Evolutionary conservation across 805 yeast genomes (phyloP).

Genomic region (Sugiyamaella boreocaroliniensis): DNA sequence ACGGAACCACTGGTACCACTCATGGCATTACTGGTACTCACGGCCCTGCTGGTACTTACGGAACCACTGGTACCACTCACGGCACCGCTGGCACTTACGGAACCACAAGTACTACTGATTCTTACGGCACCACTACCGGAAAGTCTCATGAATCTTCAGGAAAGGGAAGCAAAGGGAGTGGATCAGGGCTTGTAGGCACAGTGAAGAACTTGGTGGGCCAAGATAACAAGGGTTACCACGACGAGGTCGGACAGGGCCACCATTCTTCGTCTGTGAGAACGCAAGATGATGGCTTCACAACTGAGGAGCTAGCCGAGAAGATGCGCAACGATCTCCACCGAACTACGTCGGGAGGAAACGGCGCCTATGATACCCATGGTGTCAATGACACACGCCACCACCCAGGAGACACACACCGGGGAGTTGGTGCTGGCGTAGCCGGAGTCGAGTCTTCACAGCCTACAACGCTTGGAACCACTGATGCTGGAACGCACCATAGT

Average conservation of each 20-base stretch:
- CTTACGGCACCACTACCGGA: neutral
- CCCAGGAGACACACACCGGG: neutral
- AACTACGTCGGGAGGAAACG: neutral
- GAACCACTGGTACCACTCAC: neutral
- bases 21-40: too few relatives aligned
- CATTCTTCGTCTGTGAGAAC: too few relatives aligned
- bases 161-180: too few relatives aligned
- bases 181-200: too few relatives aligned
- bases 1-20: too few relatives aligned
- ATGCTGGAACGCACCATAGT: neutral
- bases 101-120: conserved; percentile 2
- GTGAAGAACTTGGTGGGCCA: too few relatives aligned
- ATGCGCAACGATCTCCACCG: neutral
- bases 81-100: neutral
- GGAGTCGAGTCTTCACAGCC: neutral
- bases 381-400: neutral
- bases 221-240: too few relatives aligned
- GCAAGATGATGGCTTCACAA: neutral
- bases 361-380: neutral
- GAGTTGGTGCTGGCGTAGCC: neutral
- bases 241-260: too few relatives aligned
- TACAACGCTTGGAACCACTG: neutral
- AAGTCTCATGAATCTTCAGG: neutral
- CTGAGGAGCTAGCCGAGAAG: conserved; percentile 1
- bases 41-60: neutral